These are phyloP conservation scores for Sordaria brevicollis DNA, from an alignment of 495 filamentous ascomycete genomes.

Conservation along the genomic window DNA sequence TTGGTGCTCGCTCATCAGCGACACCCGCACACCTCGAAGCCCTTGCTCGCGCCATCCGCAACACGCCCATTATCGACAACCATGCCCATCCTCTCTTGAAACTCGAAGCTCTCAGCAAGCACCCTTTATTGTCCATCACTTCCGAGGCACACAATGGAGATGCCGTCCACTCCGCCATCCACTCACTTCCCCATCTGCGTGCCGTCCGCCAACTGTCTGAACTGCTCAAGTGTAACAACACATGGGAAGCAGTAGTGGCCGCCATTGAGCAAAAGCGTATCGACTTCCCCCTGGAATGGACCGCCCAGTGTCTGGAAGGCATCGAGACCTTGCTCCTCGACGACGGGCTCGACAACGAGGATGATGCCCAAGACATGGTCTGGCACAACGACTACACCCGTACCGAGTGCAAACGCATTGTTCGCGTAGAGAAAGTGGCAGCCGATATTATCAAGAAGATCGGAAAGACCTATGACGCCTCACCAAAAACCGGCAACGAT, in stretches of 20 bases:
- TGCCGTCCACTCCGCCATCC: slow-evolving; percentile 46
- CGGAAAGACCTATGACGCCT: slow-evolving; percentile 14
- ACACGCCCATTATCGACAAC: slow-evolving; percentile 75
- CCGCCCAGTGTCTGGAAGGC: slow-evolving; percentile 56
- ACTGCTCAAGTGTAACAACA: slow-evolving; percentile 47
- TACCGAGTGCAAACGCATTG: slow-evolving; percentile 60
- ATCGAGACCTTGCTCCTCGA: slow-evolving; percentile 73
- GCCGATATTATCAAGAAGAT: slow-evolving; percentile 48
- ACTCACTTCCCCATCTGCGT: slow-evolving; percentile 57
- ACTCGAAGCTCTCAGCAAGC: slow-evolving; percentile 19
- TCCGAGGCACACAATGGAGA: slow-evolving; percentile 58
- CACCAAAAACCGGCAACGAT: slow-evolving; percentile 5
- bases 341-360: slow-evolving; percentile 53
- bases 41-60: slow-evolving; percentile 41
- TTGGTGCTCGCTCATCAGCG: slow-evolving; percentile 18
- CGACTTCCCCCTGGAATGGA: slow-evolving; percentile 47
- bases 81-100: slow-evolving; percentile 64
- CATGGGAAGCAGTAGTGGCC: slow-evolving; percentile 53
- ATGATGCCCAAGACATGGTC: slow-evolving; percentile 46
- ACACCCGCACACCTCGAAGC: slow-evolving; percentile 20
- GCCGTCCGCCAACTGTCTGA: slow-evolving; percentile 58
- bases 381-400: slow-evolving; percentile 65
- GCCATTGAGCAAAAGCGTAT: slow-evolving; percentile 45
- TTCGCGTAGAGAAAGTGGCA: slow-evolving; percentile 74
- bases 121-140: slow-evolving; percentile 59